phyloP scores from a whole-genome alignment of 306 rosid genomes.

The Pueraria montana region DNA sequence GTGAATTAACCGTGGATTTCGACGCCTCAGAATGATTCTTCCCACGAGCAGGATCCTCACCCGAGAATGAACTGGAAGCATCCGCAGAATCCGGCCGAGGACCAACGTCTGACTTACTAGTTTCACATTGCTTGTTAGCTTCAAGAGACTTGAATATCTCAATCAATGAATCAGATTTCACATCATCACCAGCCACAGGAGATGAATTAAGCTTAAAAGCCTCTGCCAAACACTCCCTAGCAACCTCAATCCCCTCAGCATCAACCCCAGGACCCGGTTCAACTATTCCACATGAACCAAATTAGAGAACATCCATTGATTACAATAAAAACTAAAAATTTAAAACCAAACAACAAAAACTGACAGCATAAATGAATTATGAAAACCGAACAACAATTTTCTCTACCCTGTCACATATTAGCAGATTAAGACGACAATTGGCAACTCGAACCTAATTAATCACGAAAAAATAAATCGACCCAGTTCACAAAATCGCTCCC shows the following conservation, averaged over 20 bases:
- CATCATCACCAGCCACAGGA: conserved; percentile 47
- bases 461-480: conserved; percentile 17
- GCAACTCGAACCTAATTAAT: conserved; percentile 33
- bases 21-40: conserved; percentile 46
- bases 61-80: conserved; percentile 58
- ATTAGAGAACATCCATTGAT: background rate
- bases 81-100: conserved; percentile 50
- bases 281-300: conserved; percentile 61
- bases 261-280: conserved; percentile 76
- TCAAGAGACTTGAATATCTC: conserved; percentile 74
- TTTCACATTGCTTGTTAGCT: conserved; percentile 52
- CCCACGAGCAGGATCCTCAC: conserved; percentile 47
- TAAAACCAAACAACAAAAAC: background rate
- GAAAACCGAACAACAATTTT: conserved; percentile 17
- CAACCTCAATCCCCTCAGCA: conserved; percentile 87
- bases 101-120: conserved; percentile 42
- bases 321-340: background rate
- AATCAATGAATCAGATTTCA: conserved; percentile 61
- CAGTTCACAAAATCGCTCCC: background rate
- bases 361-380: background rate
- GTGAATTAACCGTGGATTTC: conserved; percentile 50
- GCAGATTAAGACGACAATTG: conserved; percentile 1
- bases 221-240: conserved; percentile 79
- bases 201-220: conserved; percentile 68
- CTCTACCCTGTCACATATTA: background rate